phyloP scores from a whole-genome alignment of 345 rosid genomes.

The Pelargonium nanum region DNA sequence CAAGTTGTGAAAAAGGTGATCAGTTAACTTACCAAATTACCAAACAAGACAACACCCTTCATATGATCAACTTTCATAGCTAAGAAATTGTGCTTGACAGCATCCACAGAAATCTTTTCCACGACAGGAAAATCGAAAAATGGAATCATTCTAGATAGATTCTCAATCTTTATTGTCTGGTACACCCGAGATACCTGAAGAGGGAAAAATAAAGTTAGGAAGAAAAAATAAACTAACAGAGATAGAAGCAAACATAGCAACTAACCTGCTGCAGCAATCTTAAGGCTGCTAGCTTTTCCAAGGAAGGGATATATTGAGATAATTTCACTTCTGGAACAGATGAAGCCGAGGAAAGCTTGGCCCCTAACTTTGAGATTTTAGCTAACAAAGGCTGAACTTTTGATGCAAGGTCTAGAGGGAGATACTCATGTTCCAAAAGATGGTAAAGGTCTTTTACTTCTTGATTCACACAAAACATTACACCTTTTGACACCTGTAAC shows the following conservation, averaged over 20 bases:
- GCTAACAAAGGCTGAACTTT: constrained; percentile 67
- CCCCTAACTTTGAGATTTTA: constrained; percentile 80
- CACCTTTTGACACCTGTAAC: constrained; percentile 72
- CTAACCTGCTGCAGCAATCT: constrained; percentile 87
- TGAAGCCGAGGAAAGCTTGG: constrained; percentile 80
- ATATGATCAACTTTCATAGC: constrained; percentile 84
- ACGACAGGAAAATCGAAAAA: constrained; percentile 70
- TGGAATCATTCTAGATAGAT: constrained; percentile 73
- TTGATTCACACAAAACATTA: constrained; percentile 78
- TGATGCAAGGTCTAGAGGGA: constrained; percentile 71
- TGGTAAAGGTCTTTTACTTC: constrained; percentile 93
- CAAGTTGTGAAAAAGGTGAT: too few relatives aligned
- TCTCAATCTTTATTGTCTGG: constrained; percentile 69
- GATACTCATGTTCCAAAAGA: constrained; percentile 81
- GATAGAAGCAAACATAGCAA: constrained; percentile 9
- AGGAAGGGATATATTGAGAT: constrained; percentile 62
- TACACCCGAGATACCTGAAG: constrained; percentile 87
- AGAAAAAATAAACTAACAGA: neutral
- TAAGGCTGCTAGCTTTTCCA: constrained; percentile 81
- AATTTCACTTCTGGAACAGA: constrained; percentile 85
- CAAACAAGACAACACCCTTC: constrained; percentile 64
- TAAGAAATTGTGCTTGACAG: constrained; percentile 67
- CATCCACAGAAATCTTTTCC: constrained; percentile 91
- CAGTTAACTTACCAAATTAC: constrained; percentile 50
- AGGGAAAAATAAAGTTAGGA: neutral